Evolutionary conservation across 2,329 filamentous ascomycete genomes (phyloP).

Genomic region (Stagonosporopsis rhizophila): DNA sequence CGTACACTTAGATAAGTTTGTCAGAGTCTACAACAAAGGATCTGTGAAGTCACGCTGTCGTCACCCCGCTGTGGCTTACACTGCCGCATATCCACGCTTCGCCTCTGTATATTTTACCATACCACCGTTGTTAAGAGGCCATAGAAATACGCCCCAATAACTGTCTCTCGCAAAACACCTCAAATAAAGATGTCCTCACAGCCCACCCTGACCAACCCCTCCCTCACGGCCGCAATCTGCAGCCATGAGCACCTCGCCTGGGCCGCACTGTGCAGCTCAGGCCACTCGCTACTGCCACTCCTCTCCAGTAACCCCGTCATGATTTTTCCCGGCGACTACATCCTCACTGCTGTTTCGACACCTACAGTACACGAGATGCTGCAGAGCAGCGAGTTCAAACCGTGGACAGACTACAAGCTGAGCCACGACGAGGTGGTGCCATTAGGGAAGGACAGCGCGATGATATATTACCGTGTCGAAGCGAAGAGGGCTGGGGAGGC

Average conservation of each 20-base stretch:
- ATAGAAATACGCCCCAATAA: not conserved
- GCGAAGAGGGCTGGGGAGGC: slow-evolving; percentile 24
- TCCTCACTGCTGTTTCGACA: slow-evolving; percentile 43
- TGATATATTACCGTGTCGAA: slow-evolving; percentile 38
- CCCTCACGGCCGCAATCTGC: slow-evolving; percentile 38
- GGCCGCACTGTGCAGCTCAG: slow-evolving; percentile 43
- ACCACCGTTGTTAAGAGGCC: not conserved
- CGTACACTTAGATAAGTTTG: not conserved
- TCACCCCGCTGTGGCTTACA: slow-evolving; percentile 19
- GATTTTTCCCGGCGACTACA: slow-evolving; percentile 49
- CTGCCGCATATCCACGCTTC: not conserved
- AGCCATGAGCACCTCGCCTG: slow-evolving; percentile 46
- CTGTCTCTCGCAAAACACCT: not conserved
- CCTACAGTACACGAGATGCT: slow-evolving; percentile 33
- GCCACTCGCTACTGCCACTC: slow-evolving; percentile 44
- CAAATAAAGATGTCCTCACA: not conserved
- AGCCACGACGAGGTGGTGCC: slow-evolving; percentile 39
- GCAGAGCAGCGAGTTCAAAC: slow-evolving; percentile 25
- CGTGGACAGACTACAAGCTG: slow-evolving; percentile 36
- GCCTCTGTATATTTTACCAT: not conserved
- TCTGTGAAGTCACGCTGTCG: slow-evolving; percentile 20
- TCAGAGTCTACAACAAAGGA: not conserved
- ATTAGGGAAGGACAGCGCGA: slow-evolving; percentile 31
- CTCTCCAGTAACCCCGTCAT: slow-evolving; percentile 49
- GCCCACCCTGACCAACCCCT: slow-evolving; percentile 29